These are phyloP conservation scores for Panaeolus papilionaceus DNA, from an alignment of 768 basidiomycete genomes.

Conservation along the genomic window DNA sequence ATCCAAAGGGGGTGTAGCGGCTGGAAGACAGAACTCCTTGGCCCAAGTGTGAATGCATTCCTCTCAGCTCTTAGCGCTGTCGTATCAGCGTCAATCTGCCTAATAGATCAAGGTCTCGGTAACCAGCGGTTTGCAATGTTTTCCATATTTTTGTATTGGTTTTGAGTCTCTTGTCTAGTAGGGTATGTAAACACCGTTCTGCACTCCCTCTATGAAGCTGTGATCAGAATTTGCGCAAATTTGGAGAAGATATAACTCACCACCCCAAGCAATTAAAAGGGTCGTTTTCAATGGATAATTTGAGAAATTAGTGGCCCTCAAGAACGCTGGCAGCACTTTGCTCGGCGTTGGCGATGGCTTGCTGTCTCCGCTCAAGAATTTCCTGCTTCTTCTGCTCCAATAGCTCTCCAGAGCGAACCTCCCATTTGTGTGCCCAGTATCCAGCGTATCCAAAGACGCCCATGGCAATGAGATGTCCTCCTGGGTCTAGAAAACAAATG, in stretches of 20 bases:
- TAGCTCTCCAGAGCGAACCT: slow-evolving; percentile 63
- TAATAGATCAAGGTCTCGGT: neutral
- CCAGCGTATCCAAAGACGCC: slow-evolving; percentile 73
- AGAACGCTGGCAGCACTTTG: neutral
- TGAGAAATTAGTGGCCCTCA: neutral
- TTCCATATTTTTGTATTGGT: slow-evolving; percentile 11
- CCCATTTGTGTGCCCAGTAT: slow-evolving; percentile 78
- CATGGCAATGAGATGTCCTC: slow-evolving; percentile 74
- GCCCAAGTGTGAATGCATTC: too few relatives aligned
- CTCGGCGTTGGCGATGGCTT: slow-evolving; percentile 38
- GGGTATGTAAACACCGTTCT: slow-evolving; percentile 9
- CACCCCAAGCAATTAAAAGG: neutral
- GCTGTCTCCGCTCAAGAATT: slow-evolving; percentile 57
- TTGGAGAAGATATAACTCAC: neutral
- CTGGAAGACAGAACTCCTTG: too few relatives aligned
- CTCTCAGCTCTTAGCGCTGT: too few relatives aligned
- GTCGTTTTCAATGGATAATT: neutral
- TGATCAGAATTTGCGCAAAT: neutral
- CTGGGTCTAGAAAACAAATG: slow-evolving; percentile 57
- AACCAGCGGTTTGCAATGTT: neutral
- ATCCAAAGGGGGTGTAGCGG: too few relatives aligned
- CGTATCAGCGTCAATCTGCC: too few relatives aligned
- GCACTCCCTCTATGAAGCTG: neutral
- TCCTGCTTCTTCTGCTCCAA: slow-evolving; percentile 68
- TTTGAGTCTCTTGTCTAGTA: neutral